A percentile compares a stretch with the other conserved stretches of the same genome.
Conservation (phyloP, 1,284 basidiomycete species). For the Pascua sp. region DNA sequence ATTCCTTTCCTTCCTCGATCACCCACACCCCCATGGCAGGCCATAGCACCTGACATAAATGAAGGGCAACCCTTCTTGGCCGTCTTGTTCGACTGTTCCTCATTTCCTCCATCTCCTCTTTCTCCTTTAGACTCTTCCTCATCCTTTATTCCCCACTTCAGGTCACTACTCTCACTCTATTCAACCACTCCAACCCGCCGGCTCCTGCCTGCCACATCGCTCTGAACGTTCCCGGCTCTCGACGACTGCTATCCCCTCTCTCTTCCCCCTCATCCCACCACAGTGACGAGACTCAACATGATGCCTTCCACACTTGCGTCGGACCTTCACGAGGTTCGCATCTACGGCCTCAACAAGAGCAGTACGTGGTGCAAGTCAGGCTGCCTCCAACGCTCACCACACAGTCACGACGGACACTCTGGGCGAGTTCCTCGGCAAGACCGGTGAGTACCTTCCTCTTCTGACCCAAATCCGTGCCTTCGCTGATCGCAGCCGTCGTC, state of each 20-base stretch:
- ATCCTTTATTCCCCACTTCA: neutral
- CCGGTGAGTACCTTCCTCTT: slow-evolving; percentile 18
- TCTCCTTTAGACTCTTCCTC: slow-evolving; percentile 1
- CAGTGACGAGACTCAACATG: neutral
- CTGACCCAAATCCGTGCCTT: neutral
- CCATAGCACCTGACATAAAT: neutral
- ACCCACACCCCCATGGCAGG: too few relatives aligned
- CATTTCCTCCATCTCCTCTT: slow-evolving; percentile 2
- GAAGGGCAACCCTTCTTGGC: neutral
- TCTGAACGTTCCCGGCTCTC: neutral
- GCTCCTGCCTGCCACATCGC: neutral
- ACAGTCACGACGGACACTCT: slow-evolving; percentile 34
- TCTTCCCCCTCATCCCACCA: neutral
- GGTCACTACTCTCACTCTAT: neutral
- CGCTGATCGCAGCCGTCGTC: slow-evolving; percentile 21
- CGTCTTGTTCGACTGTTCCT: neutral
- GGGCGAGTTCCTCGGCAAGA: slow-evolving; percentile 31
- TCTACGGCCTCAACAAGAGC: slow-evolving; percentile 27
- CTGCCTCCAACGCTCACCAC: too few relatives aligned
- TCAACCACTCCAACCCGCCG: neutral
- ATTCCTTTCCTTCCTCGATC: too few relatives aligned
- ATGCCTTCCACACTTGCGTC: neutral
- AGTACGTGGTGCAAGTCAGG: slow-evolving; percentile 1
- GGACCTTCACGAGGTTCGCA: slow-evolving; percentile 23
- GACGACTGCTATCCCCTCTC: neutral